phyloP scores from a whole-genome alignment of 768 basidiomycete genomes.

The Strobilomyces confusus region DNA sequence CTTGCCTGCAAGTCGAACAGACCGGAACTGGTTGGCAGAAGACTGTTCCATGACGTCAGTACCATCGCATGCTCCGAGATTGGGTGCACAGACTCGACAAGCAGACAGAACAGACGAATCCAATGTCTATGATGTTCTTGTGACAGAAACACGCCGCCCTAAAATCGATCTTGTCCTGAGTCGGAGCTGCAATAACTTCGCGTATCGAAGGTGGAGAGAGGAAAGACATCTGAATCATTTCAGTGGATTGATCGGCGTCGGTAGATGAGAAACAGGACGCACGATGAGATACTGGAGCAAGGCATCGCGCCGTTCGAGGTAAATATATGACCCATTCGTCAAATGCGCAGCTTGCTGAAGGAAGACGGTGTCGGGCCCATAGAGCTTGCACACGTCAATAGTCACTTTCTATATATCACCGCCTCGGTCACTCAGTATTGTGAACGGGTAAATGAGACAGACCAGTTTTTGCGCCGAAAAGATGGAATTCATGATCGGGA shows the following conservation, averaged over 20 bases:
- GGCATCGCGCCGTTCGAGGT: slow-evolving; percentile 73
- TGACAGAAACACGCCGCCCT: slow-evolving; percentile 99
- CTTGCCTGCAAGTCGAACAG: slow-evolving; percentile 90
- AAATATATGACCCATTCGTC: slow-evolving; percentile 91
- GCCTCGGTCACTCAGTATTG: slow-evolving; percentile 23
- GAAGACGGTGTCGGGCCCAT: slow-evolving; percentile 87
- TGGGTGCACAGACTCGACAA: slow-evolving; percentile 70
- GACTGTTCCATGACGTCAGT: slow-evolving; percentile 45
- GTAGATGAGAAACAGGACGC: slow-evolving; percentile 16
- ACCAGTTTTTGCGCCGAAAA: slow-evolving; percentile 98
- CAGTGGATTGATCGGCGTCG: slow-evolving; percentile 1
- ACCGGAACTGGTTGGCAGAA: slow-evolving; percentile 93
- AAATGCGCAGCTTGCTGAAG: slow-evolving; percentile 96
- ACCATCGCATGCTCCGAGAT: background rate
- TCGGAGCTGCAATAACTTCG: slow-evolving; percentile 75
- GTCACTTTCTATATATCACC: slow-evolving; percentile 77
- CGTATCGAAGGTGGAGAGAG: slow-evolving; percentile 69
- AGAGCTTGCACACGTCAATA: slow-evolving; percentile 93
- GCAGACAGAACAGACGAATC: slow-evolving; percentile 98
- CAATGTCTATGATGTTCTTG: slow-evolving; percentile 93
- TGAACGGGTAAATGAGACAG: slow-evolving; percentile 24
- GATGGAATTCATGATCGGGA: slow-evolving; percentile 98
- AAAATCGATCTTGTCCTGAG: slow-evolving; percentile 94
- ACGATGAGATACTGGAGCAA: slow-evolving; percentile 92
- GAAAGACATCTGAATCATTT: slow-evolving; percentile 72